Percentiles rank a stretch among this genome's conserved stretches.
Evolutionary conservation across 2,329 filamentous ascomycete species (phyloP).

Genomic region (Hirsutella rhossiliensis): DNA sequence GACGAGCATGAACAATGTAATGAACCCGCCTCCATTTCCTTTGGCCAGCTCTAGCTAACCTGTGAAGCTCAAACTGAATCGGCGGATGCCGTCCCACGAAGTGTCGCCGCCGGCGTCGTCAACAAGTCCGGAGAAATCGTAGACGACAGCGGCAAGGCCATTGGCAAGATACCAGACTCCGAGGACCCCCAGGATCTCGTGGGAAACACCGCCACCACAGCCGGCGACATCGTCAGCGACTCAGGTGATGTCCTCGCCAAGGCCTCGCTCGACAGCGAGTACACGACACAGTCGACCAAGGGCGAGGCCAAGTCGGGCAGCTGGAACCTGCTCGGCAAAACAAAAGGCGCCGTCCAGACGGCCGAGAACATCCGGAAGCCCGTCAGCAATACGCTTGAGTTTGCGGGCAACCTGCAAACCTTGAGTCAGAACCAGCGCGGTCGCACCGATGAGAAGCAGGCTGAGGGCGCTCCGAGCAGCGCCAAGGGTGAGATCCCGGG

Average conservation of each 20-base stretch:
- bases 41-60: too few species aligned
- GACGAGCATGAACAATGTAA: neutral
- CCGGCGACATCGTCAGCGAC: constrained; percentile 9
- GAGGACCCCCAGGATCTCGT: constrained; percentile 25
- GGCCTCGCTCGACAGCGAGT: constrained; percentile 26
- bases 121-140: constrained; percentile 32
- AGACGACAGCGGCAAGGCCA: constrained; percentile 28
- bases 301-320: constrained; percentile 15
- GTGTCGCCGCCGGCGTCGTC: constrained; percentile 28
- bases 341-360: constrained; percentile 12
- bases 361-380: constrained; percentile 6
- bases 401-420: neutral
- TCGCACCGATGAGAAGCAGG: neutral
- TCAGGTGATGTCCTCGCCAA: constrained; percentile 27
- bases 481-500: neutral
- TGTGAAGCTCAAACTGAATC: constrained; percentile 5
- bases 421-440: neutral
- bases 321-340: constrained; percentile 17
- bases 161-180: constrained; percentile 29
- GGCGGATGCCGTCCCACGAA: constrained; percentile 18
- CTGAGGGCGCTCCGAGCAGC: neutral
- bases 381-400: constrained; percentile 8
- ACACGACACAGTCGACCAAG: constrained; percentile 19
- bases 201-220: constrained; percentile 25
- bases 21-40: too few species aligned